phyloP scores from a whole-genome alignment of 768 basidiomycete species.

The Zangia roseola region DNA sequence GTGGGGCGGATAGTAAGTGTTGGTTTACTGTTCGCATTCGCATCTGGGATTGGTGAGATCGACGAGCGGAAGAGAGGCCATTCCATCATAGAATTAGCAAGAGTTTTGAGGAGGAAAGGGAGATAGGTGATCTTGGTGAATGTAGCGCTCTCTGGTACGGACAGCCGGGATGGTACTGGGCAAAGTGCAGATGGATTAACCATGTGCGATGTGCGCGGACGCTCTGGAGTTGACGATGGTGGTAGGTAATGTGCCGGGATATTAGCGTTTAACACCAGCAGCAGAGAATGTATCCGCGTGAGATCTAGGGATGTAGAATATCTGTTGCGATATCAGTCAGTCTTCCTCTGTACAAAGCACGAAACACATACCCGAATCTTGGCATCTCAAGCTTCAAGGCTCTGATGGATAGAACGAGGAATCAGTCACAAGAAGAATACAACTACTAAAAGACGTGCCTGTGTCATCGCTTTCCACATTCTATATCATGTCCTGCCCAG shows the following conservation, averaged over 20 bases:
- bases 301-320: constrained; percentile 78
- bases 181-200: constrained; percentile 42
- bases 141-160: constrained; percentile 49
- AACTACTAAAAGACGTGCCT: constrained; percentile 45
- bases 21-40: constrained; percentile 43
- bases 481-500: constrained; percentile 73
- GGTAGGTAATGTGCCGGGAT: constrained; percentile 61
- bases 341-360: neutral
- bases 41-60: constrained; percentile 47
- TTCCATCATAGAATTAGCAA: constrained; percentile 74
- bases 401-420: constrained; percentile 40
- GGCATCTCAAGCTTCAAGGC: constrained; percentile 84
- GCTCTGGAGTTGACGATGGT: constrained; percentile 35
- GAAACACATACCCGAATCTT: constrained; percentile 64
- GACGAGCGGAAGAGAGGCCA: constrained; percentile 84
- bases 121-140: constrained; percentile 76
- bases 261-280: constrained; percentile 63
- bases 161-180: constrained; percentile 38
- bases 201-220: constrained; percentile 18
- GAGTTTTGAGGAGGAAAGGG: constrained; percentile 80
- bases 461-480: constrained; percentile 91
- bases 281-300: constrained; percentile 60
- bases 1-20: constrained; percentile 69
- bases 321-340: constrained; percentile 32
- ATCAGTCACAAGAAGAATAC: neutral